Evolutionary conservation across 2,329 filamentous ascomycete species (phyloP), one percentile per base, ranked within the genome.

Genomic region (Diaporthe destruens): DNA sequence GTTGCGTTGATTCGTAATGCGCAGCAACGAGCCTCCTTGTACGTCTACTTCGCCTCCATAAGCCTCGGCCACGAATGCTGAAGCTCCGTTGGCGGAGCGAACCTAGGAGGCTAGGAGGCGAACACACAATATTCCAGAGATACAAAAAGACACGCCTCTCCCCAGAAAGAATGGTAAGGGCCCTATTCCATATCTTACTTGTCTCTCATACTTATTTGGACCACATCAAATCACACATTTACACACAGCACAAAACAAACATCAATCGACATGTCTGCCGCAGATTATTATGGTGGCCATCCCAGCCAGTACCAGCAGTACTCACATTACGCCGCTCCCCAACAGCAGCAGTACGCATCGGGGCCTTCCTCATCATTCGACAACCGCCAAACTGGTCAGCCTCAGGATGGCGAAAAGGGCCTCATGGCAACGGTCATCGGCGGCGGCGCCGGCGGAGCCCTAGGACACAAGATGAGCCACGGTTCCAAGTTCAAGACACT

Each of bases 391-490:
- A 47, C 44, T 20, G 70, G 44, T n/a, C 71, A 57, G 55, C 51
- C 55, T 72, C 77, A 77, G 42, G 82, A 84, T 7, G 88, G 86
- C 75, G 89, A 91, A 70, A 84, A 86, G 56, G 88, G 89, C 11
- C 82, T 91, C 16, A 84, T 88, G 16, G 85, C 88, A 1, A 87
- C 88, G 2, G 77, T 90, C 5, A 71, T 88, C 1, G 88, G 88
- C 18, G 85, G 87, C 29, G 86, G 85, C 3, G 85, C 84, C 0
- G 89, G 89, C 49, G 88, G 85, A 0, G 86, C 87, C 71, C 71
- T 88, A 0, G 88, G 85, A 0, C 85, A 89, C 77, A 86, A 90
- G 79, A 78, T 87, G 14, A 87, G 88, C 25, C 87, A 87, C 69
- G 87, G 88, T 8, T 74, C 72, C 39, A 81, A 85, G 61, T 77